These are phyloP conservation scores for Polygonum maritimum DNA, from an alignment of 148 eudicot genomes.

Conservation along the genomic window DNA sequence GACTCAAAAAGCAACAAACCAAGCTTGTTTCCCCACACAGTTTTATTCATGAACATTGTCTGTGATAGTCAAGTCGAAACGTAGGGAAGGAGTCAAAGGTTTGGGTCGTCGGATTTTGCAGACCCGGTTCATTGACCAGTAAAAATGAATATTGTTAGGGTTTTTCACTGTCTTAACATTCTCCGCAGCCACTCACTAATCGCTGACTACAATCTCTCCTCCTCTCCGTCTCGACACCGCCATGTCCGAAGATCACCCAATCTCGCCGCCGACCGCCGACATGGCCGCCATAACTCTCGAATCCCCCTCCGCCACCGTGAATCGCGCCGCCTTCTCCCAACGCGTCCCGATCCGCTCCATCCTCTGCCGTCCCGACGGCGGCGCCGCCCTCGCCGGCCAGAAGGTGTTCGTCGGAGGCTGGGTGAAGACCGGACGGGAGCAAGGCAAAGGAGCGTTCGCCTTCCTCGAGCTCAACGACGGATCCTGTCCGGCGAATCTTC, in stretches of 20 bases:
- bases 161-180: background rate
- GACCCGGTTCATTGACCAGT: background rate
- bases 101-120: background rate
- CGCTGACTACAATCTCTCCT: too few species aligned
- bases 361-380: slow-evolving; percentile 54
- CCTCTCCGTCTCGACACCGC: background rate
- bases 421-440: slow-evolving; percentile 87
- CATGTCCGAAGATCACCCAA: slow-evolving; percentile 14
- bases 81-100: too few species aligned
- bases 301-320: slow-evolving; percentile 11
- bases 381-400: slow-evolving; percentile 59
- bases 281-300: slow-evolving; percentile 15
- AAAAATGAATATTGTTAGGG: background rate
- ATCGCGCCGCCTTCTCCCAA: slow-evolving; percentile 51
- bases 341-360: slow-evolving; percentile 52
- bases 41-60: too few species aligned
- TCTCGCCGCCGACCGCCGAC: slow-evolving; percentile 20
- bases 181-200: too few species aligned
- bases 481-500: slow-evolving; percentile 60
- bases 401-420: slow-evolving; percentile 60
- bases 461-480: slow-evolving; percentile 85
- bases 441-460: slow-evolving; percentile 64
- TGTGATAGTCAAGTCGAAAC: too few species aligned
- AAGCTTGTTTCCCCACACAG: too few species aligned
- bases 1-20: too few species aligned